These are phyloP conservation scores for Leucosporidium yakuticum DNA, from an alignment of 768 basidiomycete species.

Conservation along the genomic window DNA sequence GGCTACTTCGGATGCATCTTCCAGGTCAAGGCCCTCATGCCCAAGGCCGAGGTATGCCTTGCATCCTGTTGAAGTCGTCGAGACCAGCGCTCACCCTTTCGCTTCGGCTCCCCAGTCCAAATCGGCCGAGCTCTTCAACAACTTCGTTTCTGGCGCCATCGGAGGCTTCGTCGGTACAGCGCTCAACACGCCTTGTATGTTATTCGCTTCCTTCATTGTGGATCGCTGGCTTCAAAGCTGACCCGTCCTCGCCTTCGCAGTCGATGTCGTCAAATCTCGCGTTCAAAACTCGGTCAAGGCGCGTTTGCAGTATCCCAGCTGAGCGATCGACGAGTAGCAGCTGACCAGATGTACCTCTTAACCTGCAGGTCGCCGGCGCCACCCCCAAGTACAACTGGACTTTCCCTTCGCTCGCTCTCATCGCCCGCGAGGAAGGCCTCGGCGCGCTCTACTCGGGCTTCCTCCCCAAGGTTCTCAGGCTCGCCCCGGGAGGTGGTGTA, in stretches of 20 bases:
- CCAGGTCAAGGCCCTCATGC: slow-evolving; percentile 70
- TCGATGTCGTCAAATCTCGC: slow-evolving; percentile 83
- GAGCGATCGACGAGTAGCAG: background rate
- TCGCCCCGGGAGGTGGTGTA: slow-evolving; percentile 94
- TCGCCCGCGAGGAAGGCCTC: slow-evolving; percentile 79
- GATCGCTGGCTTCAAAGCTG: background rate
- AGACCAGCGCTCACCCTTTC: background rate
- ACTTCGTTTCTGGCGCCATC: slow-evolving; percentile 80
- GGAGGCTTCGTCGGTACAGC: slow-evolving; percentile 66
- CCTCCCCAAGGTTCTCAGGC: slow-evolving; percentile 84
- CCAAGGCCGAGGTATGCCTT: slow-evolving; percentile 72
- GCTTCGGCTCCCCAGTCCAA: slow-evolving; percentile 54
- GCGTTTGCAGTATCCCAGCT: background rate
- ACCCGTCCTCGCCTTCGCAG: slow-evolving; percentile 44
- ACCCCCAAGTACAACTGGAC: slow-evolving; percentile 89
- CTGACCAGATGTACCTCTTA: slow-evolving; percentile 32
- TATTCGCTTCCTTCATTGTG: background rate
- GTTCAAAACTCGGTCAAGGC: slow-evolving; percentile 57
- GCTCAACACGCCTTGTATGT: slow-evolving; percentile 74
- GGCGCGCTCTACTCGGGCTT: slow-evolving; percentile 91
- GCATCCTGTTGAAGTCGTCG: background rate
- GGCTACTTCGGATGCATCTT: slow-evolving; percentile 87
- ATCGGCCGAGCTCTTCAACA: slow-evolving; percentile 66
- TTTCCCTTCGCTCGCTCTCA: slow-evolving; percentile 75
- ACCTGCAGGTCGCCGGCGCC: slow-evolving; percentile 57